Percentiles rank a stretch among this genome's conserved stretches.
Evolutionary conservation across 371 early-diverging fungal genomes (phyloP).

Genomic region (Mucor saturninus): DNA sequence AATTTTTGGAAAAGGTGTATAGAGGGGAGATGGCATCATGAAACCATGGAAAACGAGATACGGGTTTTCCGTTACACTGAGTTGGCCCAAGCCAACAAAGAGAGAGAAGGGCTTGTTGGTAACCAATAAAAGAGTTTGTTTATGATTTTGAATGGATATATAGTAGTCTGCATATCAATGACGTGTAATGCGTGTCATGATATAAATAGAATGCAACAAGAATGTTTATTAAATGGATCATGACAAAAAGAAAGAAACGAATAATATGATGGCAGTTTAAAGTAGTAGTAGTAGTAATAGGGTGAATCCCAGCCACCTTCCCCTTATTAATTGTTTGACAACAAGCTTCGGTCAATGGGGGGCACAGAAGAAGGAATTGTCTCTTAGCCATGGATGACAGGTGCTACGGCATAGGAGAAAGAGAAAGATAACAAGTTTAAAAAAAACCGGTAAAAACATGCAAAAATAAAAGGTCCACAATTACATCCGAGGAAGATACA

Average conservation of each 20-base stretch:
- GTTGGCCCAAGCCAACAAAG: too few species aligned
- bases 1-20: too few species aligned
- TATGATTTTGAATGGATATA: neutral
- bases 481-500: conserved; percentile 1
- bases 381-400: neutral
- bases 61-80: too few species aligned
- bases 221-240: neutral
- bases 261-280: too few species aligned
- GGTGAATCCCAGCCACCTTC: too few species aligned
- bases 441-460: neutral
- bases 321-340: too few species aligned
- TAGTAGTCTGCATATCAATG: conserved; percentile 1
- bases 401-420: neutral
- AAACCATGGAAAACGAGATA: too few species aligned
- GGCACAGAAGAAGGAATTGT: too few species aligned
- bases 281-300: too few species aligned
- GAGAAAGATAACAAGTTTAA: neutral
- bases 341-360: too few species aligned
- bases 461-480: neutral
- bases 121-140: conserved; percentile 1
- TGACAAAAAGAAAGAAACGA: neutral
- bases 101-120: too few species aligned
- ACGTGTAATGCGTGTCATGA: neutral
- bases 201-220: conserved; percentile 1
- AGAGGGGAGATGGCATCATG: too few species aligned